Base-by-base conservation (phyloP, 306 rosid genomes). In the Lotus japonicus region DNA sequence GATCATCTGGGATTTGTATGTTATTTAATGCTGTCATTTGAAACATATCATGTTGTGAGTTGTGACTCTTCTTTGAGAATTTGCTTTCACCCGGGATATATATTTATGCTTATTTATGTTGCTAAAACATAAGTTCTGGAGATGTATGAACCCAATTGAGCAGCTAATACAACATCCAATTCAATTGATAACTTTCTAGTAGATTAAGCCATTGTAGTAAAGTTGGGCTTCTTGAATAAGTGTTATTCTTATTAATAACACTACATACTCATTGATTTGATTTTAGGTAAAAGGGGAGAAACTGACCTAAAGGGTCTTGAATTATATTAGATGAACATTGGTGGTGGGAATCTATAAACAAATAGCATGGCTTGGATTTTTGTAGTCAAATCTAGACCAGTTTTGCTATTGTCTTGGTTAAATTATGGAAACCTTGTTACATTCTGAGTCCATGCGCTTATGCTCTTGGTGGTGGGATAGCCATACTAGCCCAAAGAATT, bases 391-490 rank as follows among this genome's bases (percentile, higher is more conserved):
- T 75, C 95, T 33, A 85, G 80, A 72, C 85, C 83, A 35, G 86
- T 84, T 70, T 64, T 79, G 70, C 79, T 85, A 68, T 57, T 88
- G 83, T 85, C 68, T 66, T 81, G 7, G 88, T 88, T n/a, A 91
- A 70, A 74, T 71, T 59, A 88, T 95, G 96, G 95, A 92, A 55
- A 81, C 96, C 23, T 35, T 88, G 73, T 78, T 73, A 31, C 91
- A 95, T 71, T 87, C 95, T 0, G 99, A 91, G 70, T 84, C 99
- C 42, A 81, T 96, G 74, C 96, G 96, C 61, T 74, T 95, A 60
- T 95, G 91, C 77, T 95, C 99, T 64, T 95, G 99, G 99, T 95
- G 99, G 99, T 95, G 99, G 99, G 99, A 95, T 69, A 95, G 99
- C 71, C 99, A 95, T 80, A 88, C 81, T 62, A 86, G 95, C 76